Evolutionary conservation across 805 yeast genomes (phyloP).

Genomic region (Spathaspora arborariae): DNA sequence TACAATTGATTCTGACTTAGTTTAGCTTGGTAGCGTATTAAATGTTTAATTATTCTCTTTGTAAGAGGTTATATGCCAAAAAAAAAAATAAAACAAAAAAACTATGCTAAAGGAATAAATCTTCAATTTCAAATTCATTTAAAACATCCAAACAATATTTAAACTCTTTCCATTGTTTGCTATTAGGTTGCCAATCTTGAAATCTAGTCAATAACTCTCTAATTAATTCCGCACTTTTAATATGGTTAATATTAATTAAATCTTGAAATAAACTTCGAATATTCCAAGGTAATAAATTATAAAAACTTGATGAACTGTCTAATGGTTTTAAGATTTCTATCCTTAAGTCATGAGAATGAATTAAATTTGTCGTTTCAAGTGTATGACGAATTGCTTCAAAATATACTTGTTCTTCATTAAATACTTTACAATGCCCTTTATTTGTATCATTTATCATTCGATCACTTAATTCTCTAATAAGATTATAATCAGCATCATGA

Average conservation of each 20-base stretch:
- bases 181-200: constrained; percentile 25
- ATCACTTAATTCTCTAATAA: constrained; percentile 28
- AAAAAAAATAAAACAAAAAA: too few species aligned
- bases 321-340: background rate
- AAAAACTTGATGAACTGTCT: constrained; percentile 2
- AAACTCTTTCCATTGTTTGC: constrained; percentile 29
- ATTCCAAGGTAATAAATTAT: constrained; percentile 33
- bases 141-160: constrained; percentile 31
- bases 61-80: too few species aligned
- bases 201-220: constrained; percentile 21
- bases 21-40: too few species aligned
- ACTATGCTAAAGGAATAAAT: constrained; percentile 17
- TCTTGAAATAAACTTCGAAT: constrained; percentile 36
- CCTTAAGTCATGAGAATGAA: constrained; percentile 14
- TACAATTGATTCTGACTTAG: too few species aligned
- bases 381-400: constrained; percentile 25
- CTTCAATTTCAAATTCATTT: constrained; percentile 27
- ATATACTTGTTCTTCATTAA: constrained; percentile 22
- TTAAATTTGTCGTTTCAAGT: constrained; percentile 34
- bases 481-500: constrained; percentile 22
- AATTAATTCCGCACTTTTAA: constrained; percentile 21
- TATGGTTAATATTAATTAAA: constrained; percentile 27
- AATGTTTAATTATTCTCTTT: background rate
- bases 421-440: constrained; percentile 26
- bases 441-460: constrained; percentile 12